Percentiles rank a stretch among this genome's conserved stretches.
These are phyloP conservation scores for Stevia rebaudiana DNA, from an alignment of 140 eudicot genomes.

Conservation along the genomic window DNA sequence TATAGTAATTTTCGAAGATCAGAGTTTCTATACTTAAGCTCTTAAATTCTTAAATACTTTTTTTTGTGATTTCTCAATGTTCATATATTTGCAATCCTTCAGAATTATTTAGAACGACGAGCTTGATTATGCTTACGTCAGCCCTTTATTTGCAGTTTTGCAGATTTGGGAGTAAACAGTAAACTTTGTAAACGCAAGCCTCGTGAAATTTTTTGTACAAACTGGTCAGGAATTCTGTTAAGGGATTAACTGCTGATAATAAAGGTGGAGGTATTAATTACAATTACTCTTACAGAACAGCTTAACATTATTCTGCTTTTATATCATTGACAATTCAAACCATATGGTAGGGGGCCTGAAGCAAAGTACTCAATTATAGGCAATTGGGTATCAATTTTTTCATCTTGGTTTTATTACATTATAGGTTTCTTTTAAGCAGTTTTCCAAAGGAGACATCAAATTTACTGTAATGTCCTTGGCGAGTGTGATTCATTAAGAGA, in stretches of 20 bases:
- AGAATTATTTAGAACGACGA: background rate
- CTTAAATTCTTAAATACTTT: background rate
- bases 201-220: conserved; percentile 12
- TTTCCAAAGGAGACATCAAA: conserved; percentile 3
- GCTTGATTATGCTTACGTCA: conserved; percentile 6
- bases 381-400: conserved; percentile 1
- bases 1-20: background rate
- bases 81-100: background rate
- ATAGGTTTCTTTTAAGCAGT: conserved; percentile 13
- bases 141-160: conserved; percentile 4
- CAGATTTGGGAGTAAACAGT: conserved; percentile 5
- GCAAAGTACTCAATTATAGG: background rate
- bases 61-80: background rate
- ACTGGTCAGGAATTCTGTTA: background rate
- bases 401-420: conserved; percentile 2
- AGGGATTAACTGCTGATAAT: conserved; percentile 13
- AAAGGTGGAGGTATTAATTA: conserved; percentile 4
- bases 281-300: conserved; percentile 15
- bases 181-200: conserved; percentile 1
- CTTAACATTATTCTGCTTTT: conserved; percentile 14
- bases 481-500: conserved; percentile 14
- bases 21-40: background rate
- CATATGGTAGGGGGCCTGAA: conserved; percentile 6
- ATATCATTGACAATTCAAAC: background rate
- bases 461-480: conserved; percentile 12